phyloP scores from a whole-genome alignment of 2,329 filamentous ascomycete genomes.

The Diaporthe humulicola region DNA sequence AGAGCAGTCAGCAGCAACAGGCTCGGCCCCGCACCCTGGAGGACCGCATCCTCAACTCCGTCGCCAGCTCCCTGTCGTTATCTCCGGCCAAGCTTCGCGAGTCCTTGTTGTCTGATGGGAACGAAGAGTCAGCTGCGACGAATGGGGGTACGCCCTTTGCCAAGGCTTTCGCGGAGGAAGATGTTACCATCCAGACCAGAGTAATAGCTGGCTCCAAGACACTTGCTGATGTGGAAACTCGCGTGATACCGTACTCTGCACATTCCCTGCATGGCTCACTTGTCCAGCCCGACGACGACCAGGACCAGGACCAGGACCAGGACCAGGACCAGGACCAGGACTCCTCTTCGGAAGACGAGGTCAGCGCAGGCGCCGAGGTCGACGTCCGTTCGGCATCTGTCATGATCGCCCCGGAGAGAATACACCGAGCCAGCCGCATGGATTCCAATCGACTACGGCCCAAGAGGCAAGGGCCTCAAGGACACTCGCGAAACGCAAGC shows the following conservation, averaged over 20 bases:
- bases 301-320: conserved; percentile 8
- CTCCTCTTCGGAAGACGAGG: conserved; percentile 16
- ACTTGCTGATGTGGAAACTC: conserved; percentile 39
- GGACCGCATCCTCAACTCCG: conserved; percentile 37
- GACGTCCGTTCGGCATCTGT: conserved; percentile 41
- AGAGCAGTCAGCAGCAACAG: conserved; percentile 6
- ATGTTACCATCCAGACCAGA: conserved; percentile 39
- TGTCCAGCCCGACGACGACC: conserved; percentile 32
- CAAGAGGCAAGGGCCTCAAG: conserved; percentile 32
- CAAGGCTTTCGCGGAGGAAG: conserved; percentile 26
- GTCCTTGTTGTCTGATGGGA: conserved; percentile 29
- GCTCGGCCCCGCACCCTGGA: conserved; percentile 35
- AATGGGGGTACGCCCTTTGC: conserved; percentile 10
- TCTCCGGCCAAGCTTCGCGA: conserved; percentile 36
- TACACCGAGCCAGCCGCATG: conserved; percentile 44
- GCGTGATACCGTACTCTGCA: conserved; percentile 36
- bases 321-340: conserved; percentile 22
- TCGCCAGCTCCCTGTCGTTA: conserved; percentile 38
- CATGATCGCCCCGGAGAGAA: conserved; percentile 45
- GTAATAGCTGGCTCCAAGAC: conserved; percentile 38
- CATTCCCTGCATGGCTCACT: conserved; percentile 36
- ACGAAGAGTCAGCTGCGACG: conserved; percentile 15
- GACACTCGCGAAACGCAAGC: conserved; percentile 44
- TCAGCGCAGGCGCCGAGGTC: conserved; percentile 26
- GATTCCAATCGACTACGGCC: conserved; percentile 40